These are phyloP conservation scores for Gracilaria domingensis DNA, from an alignment of 23 red algal species.

Conservation along the genomic window DNA sequence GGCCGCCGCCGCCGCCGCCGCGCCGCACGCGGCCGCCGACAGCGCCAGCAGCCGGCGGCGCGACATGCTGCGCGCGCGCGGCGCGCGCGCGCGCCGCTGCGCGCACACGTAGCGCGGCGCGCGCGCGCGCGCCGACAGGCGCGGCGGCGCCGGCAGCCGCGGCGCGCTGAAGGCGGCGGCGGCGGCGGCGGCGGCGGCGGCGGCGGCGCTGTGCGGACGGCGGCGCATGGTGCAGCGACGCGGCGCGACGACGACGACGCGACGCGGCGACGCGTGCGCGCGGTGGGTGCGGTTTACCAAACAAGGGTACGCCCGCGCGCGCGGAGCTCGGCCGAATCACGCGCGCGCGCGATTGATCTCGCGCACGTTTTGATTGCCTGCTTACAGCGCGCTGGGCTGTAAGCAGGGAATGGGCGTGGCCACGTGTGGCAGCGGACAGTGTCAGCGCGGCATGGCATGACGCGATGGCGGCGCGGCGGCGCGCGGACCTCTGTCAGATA, in stretches of 20 bases:
- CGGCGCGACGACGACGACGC: too few species aligned
- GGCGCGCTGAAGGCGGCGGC: neutral
- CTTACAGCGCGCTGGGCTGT: too few species aligned
- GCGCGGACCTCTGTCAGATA: too few species aligned
- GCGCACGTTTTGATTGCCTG: too few species aligned
- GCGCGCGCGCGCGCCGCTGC: neutral
- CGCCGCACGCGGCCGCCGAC: neutral
- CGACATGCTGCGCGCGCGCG: neutral
- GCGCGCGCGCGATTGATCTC: too few species aligned
- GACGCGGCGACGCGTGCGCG: neutral
- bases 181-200: neutral
- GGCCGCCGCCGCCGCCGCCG: constrained; percentile 1
- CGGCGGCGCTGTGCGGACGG: neutral
- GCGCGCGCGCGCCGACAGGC: neutral
- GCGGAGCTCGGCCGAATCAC: too few species aligned
- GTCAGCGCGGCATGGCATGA: too few species aligned
- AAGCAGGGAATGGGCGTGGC: too few species aligned
- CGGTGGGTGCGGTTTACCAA: neutral
- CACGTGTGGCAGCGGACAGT: too few species aligned
- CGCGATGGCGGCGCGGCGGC: too few species aligned
- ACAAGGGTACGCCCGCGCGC: too few species aligned
- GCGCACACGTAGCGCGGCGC: neutral
- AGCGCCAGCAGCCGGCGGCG: constrained; percentile 42
- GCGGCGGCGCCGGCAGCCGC: neutral
- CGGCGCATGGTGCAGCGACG: neutral